Evolutionary conservation across 75 land plant species (phyloP).

Genomic region (Ceratopteris richardii): DNA sequence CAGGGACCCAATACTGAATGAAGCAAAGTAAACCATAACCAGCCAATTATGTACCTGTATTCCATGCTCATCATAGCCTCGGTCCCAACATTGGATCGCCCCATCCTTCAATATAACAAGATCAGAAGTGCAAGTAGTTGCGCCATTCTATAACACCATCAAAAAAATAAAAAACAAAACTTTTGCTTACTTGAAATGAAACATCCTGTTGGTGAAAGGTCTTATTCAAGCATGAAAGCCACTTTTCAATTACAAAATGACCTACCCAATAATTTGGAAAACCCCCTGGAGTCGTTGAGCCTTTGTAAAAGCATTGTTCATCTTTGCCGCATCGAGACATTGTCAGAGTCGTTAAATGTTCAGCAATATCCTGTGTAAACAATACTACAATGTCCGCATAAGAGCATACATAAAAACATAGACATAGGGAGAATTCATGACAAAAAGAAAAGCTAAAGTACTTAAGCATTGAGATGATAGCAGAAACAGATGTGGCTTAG

Average conservation of each 20-base stretch:
- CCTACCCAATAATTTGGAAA: conserved; percentile 95
- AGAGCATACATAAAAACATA: too few relatives aligned
- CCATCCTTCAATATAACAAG: conserved; percentile 62
- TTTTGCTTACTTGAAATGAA: too few relatives aligned
- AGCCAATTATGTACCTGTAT: conserved; percentile 88
- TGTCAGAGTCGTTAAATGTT: conserved; percentile 72
- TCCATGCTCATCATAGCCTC: conserved; percentile 79
- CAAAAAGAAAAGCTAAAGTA: too few relatives aligned
- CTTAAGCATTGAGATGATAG: too few relatives aligned
- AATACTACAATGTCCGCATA: too few relatives aligned
- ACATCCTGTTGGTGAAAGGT: too few relatives aligned
- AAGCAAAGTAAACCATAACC: too few relatives aligned
- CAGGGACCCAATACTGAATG: too few relatives aligned
- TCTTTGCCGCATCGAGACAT: conserved; percentile 90
- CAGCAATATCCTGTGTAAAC: conserved; percentile 59
- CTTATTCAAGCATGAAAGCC: too few relatives aligned
- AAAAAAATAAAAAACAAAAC: too few relatives aligned
- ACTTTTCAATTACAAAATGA: background rate
- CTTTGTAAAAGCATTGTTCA: conserved; percentile 86
- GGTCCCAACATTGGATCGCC: conserved; percentile 84
- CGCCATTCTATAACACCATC: conserved; percentile 66
- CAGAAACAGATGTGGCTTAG: too few relatives aligned
- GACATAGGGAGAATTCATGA: too few relatives aligned
- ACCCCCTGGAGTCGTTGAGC: conserved; percentile 90
- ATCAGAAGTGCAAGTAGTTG: conserved; percentile 76